A percentile compares a stretch with the other conserved stretches of the same genome.
Evolutionary conservation across 2,329 filamentous ascomycete genomes (phyloP).

Genomic region (Beauveria brongniartii): DNA sequence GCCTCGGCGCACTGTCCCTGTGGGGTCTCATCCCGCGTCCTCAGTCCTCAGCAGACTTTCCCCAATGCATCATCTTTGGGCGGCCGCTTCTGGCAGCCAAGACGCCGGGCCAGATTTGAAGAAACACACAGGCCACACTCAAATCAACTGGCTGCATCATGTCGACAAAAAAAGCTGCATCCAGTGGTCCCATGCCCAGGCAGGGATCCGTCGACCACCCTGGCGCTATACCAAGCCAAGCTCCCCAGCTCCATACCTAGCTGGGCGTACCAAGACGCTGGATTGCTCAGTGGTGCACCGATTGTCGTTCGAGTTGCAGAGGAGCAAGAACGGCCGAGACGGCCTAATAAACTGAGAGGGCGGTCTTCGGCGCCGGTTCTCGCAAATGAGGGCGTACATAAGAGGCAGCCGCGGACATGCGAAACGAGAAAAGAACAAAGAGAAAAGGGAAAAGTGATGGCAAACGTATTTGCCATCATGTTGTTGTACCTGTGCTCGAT

Average conservation of each 20-base stretch:
- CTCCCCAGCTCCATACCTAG: background rate
- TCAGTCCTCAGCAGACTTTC: background rate
- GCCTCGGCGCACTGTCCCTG: background rate
- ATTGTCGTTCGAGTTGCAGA: background rate
- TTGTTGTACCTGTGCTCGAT: no score
- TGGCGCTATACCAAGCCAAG: background rate
- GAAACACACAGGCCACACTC: background rate
- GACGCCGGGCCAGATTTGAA: background rate
- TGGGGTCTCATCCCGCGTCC: background rate
- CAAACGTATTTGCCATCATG: no score
- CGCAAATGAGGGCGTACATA: conserved; percentile 6
- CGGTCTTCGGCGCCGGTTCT: conserved; percentile 1
- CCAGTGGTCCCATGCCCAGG: background rate
- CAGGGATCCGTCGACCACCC: background rate
- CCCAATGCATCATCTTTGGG: background rate
- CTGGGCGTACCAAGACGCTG: background rate
- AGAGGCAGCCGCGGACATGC: background rate
- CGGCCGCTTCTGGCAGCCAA: conserved; percentile 3
- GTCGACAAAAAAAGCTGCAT: background rate
- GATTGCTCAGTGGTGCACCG: background rate
- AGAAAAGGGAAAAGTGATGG: background rate
- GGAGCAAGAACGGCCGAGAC: background rate
- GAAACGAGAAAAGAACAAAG: background rate
- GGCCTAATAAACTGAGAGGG: background rate
- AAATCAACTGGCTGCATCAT: background rate